Percentiles rank a stretch among this genome's conserved stretches.
phyloP scores from a whole-genome alignment of 495 filamentous ascomycete genomes.

The Xeromyces bisporus region DNA sequence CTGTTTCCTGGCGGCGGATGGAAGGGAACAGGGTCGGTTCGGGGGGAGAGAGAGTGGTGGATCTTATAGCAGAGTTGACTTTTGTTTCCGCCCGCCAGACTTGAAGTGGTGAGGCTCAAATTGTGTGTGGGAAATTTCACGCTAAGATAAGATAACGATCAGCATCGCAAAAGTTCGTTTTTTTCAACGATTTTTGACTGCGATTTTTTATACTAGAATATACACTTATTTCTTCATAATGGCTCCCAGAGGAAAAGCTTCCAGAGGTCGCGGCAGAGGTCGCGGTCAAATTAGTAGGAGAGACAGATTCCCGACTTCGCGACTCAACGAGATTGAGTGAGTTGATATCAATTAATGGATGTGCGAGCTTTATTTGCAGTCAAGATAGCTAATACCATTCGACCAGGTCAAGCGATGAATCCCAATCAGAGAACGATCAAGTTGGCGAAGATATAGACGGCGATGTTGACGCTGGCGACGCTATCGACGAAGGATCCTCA shows the following conservation, averaged over 20 bases:
- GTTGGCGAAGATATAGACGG: constrained; percentile 8
- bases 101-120: constrained; percentile 18
- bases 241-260: constrained; percentile 8
- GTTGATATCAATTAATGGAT: too few relatives aligned
- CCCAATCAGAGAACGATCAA: constrained; percentile 11
- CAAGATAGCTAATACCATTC: too few relatives aligned
- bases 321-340: constrained; percentile 26
- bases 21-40: too few relatives aligned
- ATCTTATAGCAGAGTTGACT: constrained; percentile 3
- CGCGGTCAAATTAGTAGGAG: constrained; percentile 9
- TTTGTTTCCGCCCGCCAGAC: constrained; percentile 13
- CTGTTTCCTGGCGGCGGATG: constrained; percentile 11
- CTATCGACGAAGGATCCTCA: constrained; percentile 20
- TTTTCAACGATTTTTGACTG: too few relatives aligned
- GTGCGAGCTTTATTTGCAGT: too few relatives aligned
- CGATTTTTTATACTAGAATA: too few relatives aligned
- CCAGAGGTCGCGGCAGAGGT: constrained; percentile 17
- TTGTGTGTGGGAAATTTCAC: constrained; percentile 36
- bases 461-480: constrained; percentile 10
- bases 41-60: neutral
- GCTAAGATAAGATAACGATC: constrained; percentile 38
- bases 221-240: constrained; percentile 5
- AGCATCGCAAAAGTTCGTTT: constrained; percentile 2
- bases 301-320: constrained; percentile 20
- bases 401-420: constrained; percentile 20